These are phyloP conservation scores for Dactylellina leptospora DNA, from an alignment of 2,329 filamentous ascomycete genomes.

Conservation along the genomic window DNA sequence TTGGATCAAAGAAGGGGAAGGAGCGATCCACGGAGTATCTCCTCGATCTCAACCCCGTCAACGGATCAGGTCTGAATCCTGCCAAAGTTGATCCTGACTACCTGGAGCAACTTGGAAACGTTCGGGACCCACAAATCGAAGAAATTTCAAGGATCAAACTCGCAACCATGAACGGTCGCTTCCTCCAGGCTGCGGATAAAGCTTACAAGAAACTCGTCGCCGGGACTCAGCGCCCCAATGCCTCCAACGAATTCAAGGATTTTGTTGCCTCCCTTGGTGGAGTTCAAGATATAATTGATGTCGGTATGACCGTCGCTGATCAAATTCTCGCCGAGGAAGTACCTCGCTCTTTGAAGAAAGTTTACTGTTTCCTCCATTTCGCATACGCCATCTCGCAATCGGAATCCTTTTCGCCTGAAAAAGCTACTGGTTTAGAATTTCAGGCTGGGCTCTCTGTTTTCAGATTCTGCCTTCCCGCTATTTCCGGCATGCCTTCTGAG, in stretches of 20 bases:
- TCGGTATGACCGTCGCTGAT: constrained; percentile 34
- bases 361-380: constrained; percentile 52
- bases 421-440: constrained; percentile 40
- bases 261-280: constrained; percentile 43
- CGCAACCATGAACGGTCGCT: constrained; percentile 34
- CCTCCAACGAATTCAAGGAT: constrained; percentile 45
- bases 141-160: constrained; percentile 32
- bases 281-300: constrained; percentile 38
- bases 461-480: constrained; percentile 35
- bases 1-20: constrained; percentile 38
- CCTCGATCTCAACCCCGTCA: not conserved
- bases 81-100: constrained; percentile 7
- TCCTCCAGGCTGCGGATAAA: constrained; percentile 33
- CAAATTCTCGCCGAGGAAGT: constrained; percentile 46
- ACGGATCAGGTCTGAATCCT: constrained; percentile 1
- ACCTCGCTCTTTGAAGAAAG: constrained; percentile 34
- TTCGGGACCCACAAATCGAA: constrained; percentile 20
- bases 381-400: constrained; percentile 51
- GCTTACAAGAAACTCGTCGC: constrained; percentile 42
- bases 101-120: constrained; percentile 12
- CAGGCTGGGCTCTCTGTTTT: constrained; percentile 42
- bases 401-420: constrained; percentile 34
- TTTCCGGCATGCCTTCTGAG: constrained; percentile 41
- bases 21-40: constrained; percentile 30
- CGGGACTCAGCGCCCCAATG: constrained; percentile 19